Conservation (phyloP, 2,329 filamentous ascomycete species). For the Pseudocercospora vitis region DNA sequence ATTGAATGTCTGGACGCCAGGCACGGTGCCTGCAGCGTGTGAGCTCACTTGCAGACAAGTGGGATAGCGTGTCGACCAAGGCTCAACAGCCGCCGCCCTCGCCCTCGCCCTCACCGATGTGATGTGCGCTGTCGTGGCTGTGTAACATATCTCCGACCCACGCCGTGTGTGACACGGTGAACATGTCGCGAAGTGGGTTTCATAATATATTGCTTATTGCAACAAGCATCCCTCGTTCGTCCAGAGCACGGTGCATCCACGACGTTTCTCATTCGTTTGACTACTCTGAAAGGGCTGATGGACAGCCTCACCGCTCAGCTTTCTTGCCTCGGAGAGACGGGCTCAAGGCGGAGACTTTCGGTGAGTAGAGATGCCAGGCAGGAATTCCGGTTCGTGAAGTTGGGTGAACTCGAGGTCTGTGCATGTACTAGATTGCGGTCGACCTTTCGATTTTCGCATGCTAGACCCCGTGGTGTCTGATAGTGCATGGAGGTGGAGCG, state of each 20-base stretch:
- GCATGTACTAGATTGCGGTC: conserved; percentile 1
- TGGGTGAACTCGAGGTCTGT: conserved; percentile 4
- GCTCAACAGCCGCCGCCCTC: too few species aligned
- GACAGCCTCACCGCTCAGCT: conserved; percentile 9
- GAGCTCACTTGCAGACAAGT: too few species aligned
- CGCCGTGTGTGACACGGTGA: conserved; percentile 1
- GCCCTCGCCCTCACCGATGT: conserved; percentile 1
- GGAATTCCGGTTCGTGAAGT: conserved; percentile 11
- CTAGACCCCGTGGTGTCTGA: background rate
- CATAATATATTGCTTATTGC: background rate
- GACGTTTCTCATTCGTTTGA: conserved; percentile 7
- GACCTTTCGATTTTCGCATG: background rate
- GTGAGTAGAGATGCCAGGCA: conserved; percentile 4
- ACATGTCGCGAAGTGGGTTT: conserved; percentile 7
- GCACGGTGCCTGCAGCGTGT: too few species aligned
- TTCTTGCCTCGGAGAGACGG: background rate
- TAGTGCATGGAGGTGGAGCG: background rate
- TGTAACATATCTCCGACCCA: too few species aligned
- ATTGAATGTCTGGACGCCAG: too few species aligned
- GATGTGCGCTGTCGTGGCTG: conserved; percentile 1
- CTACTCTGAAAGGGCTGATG: background rate
- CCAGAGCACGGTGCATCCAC: background rate
- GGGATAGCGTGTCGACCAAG: too few species aligned
- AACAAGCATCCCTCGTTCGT: background rate
- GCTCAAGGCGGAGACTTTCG: background rate